Base-by-base conservation (phyloP, 2,329 filamentous ascomycete species). In the Fusarium falciforme region DNA sequence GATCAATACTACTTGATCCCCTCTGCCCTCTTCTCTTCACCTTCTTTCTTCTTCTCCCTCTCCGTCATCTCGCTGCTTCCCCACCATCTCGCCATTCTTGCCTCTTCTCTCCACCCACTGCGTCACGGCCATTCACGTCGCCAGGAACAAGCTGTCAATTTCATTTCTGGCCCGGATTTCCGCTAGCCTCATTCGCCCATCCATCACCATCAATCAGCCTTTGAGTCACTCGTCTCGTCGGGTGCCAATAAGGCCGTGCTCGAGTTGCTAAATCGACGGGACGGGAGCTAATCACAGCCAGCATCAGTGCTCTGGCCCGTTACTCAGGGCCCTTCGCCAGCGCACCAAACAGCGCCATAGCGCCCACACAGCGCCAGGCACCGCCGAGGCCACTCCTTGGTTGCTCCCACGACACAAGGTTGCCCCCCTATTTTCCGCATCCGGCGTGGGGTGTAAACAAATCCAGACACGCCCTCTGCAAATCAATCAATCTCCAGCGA, bases 391-490 rank as follows among this genome's bases (percentile, higher is more conserved):
- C 64, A 52, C 61, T 44, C 61, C 61, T 58, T 54, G 54, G 73
- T 77, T 73, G 68, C 76, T 70, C 68, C 68, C 67, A 61, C 25
- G 66, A 59, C 66, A 73, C 67, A 64, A 70, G 68, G 61, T 66
- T 68, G 70, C 76, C 75, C 76, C 76, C 75, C 76, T 77, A 76
- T 76, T 78, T 76, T 65, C 76, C 76, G 55, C 35, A 77, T 77
- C 69, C 68, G 68, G 76, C 76, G 75, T 77, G 75, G 75, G 75
- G 76, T 77, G 76, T 78, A 78, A 78, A 78, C 77, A 78, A 78
- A 78, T 77, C 47, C 72, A 77, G 72, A 77, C 77, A 78, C 77
- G 66, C 75, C 77, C 76, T 71, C 74, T 62, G 62, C 68, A 65
- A 74, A 74, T 68, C 61, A 67, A 63, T 61, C 58, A 58, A 58